Conservation (phyloP, 2,329 filamentous ascomycete genomes). For the Furcasterigmium furcatum region DNA sequence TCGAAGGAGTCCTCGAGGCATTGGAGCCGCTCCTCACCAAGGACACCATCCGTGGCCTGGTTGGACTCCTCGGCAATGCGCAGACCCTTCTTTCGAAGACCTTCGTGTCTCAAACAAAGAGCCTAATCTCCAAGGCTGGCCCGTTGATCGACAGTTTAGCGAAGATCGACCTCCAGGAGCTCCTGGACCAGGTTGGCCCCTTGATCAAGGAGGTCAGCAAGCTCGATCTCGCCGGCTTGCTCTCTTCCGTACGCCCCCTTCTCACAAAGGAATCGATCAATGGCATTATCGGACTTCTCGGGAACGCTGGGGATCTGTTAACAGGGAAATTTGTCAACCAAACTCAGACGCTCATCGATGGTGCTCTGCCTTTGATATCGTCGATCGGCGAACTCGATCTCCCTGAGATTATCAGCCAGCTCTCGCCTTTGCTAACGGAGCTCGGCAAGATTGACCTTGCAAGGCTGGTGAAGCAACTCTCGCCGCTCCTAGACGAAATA, state of each 20-base stretch:
- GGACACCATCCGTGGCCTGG: constrained; percentile 24
- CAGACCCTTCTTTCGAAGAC: constrained; percentile 21
- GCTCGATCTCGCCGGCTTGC: constrained; percentile 24
- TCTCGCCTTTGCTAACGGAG: constrained; percentile 24
- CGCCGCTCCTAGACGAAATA: constrained; percentile 19
- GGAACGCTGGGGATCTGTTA: constrained; percentile 23
- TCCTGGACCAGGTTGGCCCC: constrained; percentile 28
- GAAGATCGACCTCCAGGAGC: constrained; percentile 25
- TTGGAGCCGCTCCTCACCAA: constrained; percentile 22
- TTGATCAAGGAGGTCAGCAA: constrained; percentile 25
- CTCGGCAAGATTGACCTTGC: constrained; percentile 22
- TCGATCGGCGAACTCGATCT: constrained; percentile 16
- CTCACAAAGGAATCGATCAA: constrained; percentile 21
- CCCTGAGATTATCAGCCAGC: constrained; percentile 17
- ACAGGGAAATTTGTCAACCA: constrained; percentile 22
- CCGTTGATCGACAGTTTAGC: constrained; percentile 27
- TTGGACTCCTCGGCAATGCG: constrained; percentile 28
- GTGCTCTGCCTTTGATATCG: constrained; percentile 20
- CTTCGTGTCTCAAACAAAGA: constrained; percentile 20
- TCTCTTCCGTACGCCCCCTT: constrained; percentile 20
- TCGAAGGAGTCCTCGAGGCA: constrained; percentile 24
- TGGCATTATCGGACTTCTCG: constrained; percentile 25
- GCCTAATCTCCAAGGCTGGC: constrained; percentile 19
- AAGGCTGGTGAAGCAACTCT: constrained; percentile 13
- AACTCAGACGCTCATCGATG: constrained; percentile 21